Percentiles rank a stretch among this genome's conserved stretches.
Evolutionary conservation across 305 asterid species (phyloP).

Genomic region (Withania somnifera): DNA sequence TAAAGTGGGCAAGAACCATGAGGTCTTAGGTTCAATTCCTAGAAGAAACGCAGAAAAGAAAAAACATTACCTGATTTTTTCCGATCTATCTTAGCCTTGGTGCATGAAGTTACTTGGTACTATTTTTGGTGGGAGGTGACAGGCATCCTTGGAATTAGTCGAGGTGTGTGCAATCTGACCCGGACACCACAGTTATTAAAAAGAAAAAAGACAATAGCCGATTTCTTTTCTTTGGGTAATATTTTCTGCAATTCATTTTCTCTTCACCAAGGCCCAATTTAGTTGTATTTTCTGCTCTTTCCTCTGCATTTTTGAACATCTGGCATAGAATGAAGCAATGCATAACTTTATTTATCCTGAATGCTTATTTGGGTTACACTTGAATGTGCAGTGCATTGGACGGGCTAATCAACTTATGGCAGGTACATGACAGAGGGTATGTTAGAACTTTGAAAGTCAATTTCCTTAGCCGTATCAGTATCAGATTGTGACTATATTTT

Average conservation of each 20-base stretch:
- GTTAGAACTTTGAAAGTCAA: constrained; percentile 6
- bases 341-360: neutral
- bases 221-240: neutral
- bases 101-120: too few species aligned
- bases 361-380: neutral
- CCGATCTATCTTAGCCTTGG: too few species aligned
- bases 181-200: too few species aligned
- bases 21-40: too few species aligned
- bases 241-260: neutral
- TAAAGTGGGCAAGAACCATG: too few species aligned
- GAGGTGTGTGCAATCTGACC: too few species aligned
- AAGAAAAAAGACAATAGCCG: too few species aligned
- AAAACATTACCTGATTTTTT: too few species aligned
- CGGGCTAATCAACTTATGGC: constrained; percentile 86
- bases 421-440: constrained; percentile 77
- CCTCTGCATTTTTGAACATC: neutral
- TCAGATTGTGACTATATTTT: neutral
- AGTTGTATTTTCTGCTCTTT: neutral
- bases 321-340: neutral
- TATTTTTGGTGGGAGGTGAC: too few species aligned
- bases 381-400: constrained; percentile 72
- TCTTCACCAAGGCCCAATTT: neutral
- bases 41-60: too few species aligned
- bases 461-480: neutral
- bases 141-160: too few species aligned